Evolutionary conservation across 225 moss, liverwort and hornwort genomes (phyloP), one percentile per base, ranked within the genome.

Genomic region (Pleurozium schreberi): DNA sequence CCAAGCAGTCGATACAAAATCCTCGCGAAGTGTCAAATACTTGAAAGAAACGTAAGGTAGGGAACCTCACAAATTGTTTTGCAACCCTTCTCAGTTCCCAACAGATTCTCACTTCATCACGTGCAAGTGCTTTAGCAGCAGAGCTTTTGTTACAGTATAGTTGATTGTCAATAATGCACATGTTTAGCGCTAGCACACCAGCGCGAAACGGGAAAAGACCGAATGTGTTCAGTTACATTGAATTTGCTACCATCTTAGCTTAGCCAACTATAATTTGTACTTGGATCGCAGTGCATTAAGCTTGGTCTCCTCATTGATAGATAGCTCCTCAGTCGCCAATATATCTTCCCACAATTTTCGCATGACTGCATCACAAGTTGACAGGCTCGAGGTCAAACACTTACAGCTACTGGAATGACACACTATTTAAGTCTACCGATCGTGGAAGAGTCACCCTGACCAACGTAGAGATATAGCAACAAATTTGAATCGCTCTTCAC

Each of bases 291-390:
- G 82, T 65, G 87, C 85, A 78, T 85, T 93, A 47, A 94, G 94
- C 76, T 91, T 89, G 7, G 89, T 87, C 89, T 92, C 85, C 87
- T 93, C 92, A 58, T 91, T 92, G 57, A 90, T 82, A 49, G 93
- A 93, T 61, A 94, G 87, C 79, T 92, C 92, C 88, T 89, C 92
- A 27, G 89, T 91, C n/a, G 92, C 94, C 82, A 85, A 74, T 40
- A 93, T 61, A 74, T 91, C 92, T 42, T 91, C 94, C 94, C 94
- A 94, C 55, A 94, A 75, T 81, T 91, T 90, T 83, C 83, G 93
- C 85, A 93, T 88, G 31, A 84, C 94, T 94, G 92, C 89, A 89
- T 85, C 88, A 88, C 82, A 88, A 74, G 75, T 88, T 61, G 45
- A 88, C 33, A 65, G 34, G 55, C 33, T 80, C 42, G 31, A 88